Base-by-base conservation (phyloP, 805 yeast species). In the Saccharomycopsis schoenii region DNA sequence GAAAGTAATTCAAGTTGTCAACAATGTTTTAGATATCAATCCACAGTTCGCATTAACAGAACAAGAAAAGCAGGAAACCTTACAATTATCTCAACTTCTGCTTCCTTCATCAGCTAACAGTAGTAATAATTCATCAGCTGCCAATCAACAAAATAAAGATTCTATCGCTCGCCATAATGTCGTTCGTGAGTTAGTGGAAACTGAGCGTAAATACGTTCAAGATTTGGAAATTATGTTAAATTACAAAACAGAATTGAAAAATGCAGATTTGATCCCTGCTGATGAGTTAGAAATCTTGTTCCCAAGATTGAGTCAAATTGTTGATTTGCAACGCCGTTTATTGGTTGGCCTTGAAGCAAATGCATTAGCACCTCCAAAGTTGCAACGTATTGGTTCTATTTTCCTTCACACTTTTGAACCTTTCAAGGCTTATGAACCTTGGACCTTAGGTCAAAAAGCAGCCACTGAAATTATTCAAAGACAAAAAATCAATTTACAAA, bases 261-360 rank as follows among this genome's bases (percentile, higher is more conserved):
- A 79, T 15, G 80, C 85, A 12, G 92, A 88, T 63, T 74, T 84
- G 34, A 78, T 94, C 25, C 81, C 92, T 1, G 82, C 86, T 34
- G 97, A 92, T 67, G 89, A 86, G 63, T 78, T 91, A 59, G 90
- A 89, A 70, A 80, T 80, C 72, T 72, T 94, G 41, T 90, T 93
- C 71, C 98, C 99, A 12, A 90, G 90, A 69, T 74, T 94, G 61
- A 79, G 82, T 61, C 90, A 86, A 63, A 83, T 93, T 36, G 82
- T 94, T 56, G 98, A 94, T 73, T 91, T 92, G 71, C 98, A 94
- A 76, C 81, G 97, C 68, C 80, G 97, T 66, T 86, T 94, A 60
- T 74, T 94, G 58, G 84, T 89, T 40, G 97, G 97, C 0, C 73
- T 92, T 62, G 99, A 94, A 74, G 88, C 92, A 68, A 91, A 93